Conservation (phyloP, 805 yeast genomes). For the Wickerhamomyces rabaulensis region DNA sequence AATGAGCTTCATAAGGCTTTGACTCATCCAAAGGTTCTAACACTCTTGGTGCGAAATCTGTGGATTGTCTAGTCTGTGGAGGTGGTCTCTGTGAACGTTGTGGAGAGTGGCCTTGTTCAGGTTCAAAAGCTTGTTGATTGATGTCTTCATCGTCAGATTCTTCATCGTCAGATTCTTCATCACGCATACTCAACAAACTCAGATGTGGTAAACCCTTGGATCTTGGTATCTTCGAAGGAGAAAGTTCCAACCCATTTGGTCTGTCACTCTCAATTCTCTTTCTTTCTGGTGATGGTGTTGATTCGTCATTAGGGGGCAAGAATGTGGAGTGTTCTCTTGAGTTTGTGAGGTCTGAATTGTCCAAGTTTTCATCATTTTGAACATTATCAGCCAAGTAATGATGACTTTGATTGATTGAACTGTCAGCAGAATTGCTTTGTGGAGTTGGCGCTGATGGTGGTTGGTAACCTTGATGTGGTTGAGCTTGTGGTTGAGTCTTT, state of each 20-base stretch:
- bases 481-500: background rate
- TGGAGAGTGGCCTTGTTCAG: background rate
- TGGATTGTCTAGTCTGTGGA: background rate
- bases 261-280: background rate
- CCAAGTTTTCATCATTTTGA: slow-evolving; percentile 8
- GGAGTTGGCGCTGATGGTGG: background rate
- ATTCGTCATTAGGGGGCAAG: slow-evolving; percentile 17
- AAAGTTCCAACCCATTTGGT: background rate
- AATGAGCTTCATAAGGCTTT: slow-evolving; percentile 1
- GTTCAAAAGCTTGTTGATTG: slow-evolving; percentile 1
- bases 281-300: slow-evolving; percentile 20
- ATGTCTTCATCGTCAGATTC: slow-evolving; percentile 9
- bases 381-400: slow-evolving; percentile 23
- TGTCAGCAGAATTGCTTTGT: background rate
- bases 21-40: slow-evolving; percentile 11
- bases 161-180: slow-evolving; percentile 16
- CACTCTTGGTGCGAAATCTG: slow-evolving; percentile 4
- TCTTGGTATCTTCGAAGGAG: slow-evolving; percentile 23
- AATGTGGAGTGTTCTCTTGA: slow-evolving; percentile 2
- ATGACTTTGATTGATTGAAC: slow-evolving; percentile 6
- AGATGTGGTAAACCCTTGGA: slow-evolving; percentile 22
- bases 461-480: slow-evolving; percentile 6
- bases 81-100: background rate
- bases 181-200: slow-evolving; percentile 19
- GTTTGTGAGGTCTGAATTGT: background rate